Evolutionary conservation across 2,329 filamentous ascomycete species (phyloP).

Genomic region (Rutstroemia sp.): DNA sequence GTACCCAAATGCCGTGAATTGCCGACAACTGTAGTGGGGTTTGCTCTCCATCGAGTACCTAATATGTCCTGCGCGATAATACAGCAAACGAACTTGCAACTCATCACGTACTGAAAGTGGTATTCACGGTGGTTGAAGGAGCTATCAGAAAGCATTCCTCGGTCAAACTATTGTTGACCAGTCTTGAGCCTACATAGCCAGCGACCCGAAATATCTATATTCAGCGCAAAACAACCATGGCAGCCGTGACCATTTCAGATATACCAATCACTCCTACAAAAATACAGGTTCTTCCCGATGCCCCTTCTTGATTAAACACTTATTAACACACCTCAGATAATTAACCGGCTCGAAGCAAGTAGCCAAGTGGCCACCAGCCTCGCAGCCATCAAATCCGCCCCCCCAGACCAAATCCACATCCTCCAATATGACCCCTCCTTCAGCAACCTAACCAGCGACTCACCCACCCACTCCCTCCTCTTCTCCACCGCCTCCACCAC

Average conservation of each 20-base stretch:
- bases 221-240: slow-evolving; percentile 4
- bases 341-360: slow-evolving; percentile 1
- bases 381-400: slow-evolving; percentile 13
- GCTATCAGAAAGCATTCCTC: too few relatives aligned
- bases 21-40: neutral
- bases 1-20: neutral
- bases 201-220: neutral
- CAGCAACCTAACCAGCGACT: slow-evolving; percentile 28
- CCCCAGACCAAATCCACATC: slow-evolving; percentile 28
- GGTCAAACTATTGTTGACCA: neutral
- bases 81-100: too few relatives aligned
- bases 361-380: neutral
- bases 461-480: slow-evolving; percentile 34
- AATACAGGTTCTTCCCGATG: slow-evolving; percentile 1
- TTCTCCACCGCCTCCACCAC: slow-evolving; percentile 35
- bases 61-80: neutral
- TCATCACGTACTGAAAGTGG: too few relatives aligned
- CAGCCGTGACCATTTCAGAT: slow-evolving; percentile 9
- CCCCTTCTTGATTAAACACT: neutral
- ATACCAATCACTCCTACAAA: slow-evolving; percentile 2
- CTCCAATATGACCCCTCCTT: slow-evolving; percentile 34
- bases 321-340: neutral
- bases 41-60: neutral
- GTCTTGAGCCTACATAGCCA: neutral
- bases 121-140: too few relatives aligned